Percentiles rank a stretch among this genome's conserved stretches.
Evolutionary conservation across 2,329 filamentous ascomycete genomes (phyloP).

Genomic region (Fusarium sp.): DNA sequence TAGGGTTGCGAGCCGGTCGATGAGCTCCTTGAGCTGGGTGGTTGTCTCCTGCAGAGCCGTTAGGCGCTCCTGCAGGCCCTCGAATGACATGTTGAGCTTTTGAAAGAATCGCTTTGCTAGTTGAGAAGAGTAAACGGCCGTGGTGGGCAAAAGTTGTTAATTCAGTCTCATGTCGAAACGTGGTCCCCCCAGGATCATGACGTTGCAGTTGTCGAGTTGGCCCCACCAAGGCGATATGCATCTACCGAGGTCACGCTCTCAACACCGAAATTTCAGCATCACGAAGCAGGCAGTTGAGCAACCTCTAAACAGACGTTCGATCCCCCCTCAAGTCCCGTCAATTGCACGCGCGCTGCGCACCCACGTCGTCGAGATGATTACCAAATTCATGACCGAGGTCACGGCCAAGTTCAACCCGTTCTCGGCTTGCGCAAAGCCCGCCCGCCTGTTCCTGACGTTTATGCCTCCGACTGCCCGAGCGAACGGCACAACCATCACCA

Average conservation of each 20-base stretch:
- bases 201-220: conserved; percentile 31
- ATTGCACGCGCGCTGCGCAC: conserved; percentile 13
- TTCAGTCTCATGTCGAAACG: conserved; percentile 36
- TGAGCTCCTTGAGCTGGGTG: conserved; percentile 68
- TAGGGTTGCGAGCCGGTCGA: conserved; percentile 69
- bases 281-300: conserved; percentile 3
- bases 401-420: conserved; percentile 94
- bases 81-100: conserved; percentile 62
- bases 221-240: conserved; percentile 44
- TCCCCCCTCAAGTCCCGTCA: not conserved
- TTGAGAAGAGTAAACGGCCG: not conserved
- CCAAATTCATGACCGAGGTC: conserved; percentile 87
- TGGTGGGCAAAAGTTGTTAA: conserved; percentile 7
- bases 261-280: conserved; percentile 43
- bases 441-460: conserved; percentile 87
- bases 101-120: not conserved
- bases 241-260: conserved; percentile 23
- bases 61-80: conserved; percentile 72
- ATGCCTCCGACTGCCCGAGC: conserved; percentile 83
- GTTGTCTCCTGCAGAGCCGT: conserved; percentile 71
- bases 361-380: conserved; percentile 73
- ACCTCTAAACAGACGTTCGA: conserved; percentile 14
- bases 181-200: conserved; percentile 43
- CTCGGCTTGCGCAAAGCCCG: conserved; percentile 80
- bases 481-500: conserved; percentile 80